These are phyloP conservation scores for Ampelocalamus luodianensis DNA, from an alignment of 176 grass and related monocot genomes.

Conservation along the genomic window DNA sequence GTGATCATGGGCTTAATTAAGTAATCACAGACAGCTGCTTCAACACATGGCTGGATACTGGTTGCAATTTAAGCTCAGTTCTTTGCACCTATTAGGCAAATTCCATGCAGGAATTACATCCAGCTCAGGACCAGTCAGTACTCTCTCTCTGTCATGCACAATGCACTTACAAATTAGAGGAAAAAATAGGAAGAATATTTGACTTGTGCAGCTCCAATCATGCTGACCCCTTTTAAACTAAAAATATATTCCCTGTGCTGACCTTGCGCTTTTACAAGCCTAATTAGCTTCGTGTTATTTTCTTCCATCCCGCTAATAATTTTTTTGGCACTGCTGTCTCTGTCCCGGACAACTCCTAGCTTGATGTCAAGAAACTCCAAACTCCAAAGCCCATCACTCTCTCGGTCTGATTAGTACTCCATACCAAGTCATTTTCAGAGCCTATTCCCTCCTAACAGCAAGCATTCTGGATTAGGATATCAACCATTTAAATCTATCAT, in stretches of 20 bases:
- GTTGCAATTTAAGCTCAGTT: not conserved
- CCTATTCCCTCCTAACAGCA: conserved; percentile 46
- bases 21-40: not conserved
- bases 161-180: not conserved
- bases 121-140: conserved; percentile 25
- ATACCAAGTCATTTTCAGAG: conserved; percentile 46
- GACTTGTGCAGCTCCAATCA: conserved; percentile 46
- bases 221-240: conserved; percentile 22
- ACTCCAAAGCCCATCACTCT: conserved; percentile 29
- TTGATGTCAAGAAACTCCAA: conserved; percentile 36
- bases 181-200: conserved; percentile 44
- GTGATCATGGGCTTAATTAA: not conserved
- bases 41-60: conserved; percentile 26
- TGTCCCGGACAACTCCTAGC: conserved; percentile 38
- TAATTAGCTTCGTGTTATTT: conserved; percentile 42
- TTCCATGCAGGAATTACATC: conserved; percentile 19
- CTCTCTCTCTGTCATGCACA: not conserved
- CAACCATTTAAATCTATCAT: not conserved
- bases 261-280: not conserved
- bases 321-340: conserved; percentile 28
- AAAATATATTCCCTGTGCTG: conserved; percentile 39
- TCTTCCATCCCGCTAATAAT: not conserved
- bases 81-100: conserved; percentile 1
- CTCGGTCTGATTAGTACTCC: conserved; percentile 19
- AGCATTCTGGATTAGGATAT: conserved; percentile 33